A percentile compares a stretch with the other conserved stretches of the same genome.
phyloP scores from a whole-genome alignment of 2,329 filamentous ascomycete species.

The Atkinsonella hypoxylon region DNA sequence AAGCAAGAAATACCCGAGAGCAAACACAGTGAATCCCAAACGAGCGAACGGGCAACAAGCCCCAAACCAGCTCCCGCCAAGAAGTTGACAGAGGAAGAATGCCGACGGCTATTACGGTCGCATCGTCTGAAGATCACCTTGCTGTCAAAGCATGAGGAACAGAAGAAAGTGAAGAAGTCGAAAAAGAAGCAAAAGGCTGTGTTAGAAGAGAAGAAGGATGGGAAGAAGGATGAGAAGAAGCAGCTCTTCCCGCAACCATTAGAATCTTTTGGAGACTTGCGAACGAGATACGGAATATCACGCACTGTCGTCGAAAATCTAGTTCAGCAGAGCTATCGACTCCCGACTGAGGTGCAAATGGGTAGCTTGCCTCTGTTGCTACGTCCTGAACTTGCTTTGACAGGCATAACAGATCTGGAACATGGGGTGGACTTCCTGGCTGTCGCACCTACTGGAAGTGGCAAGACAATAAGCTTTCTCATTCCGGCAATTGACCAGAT shows the following conservation, averaged over 20 bases:
- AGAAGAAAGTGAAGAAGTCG: constrained; percentile 37
- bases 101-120: constrained; percentile 60
- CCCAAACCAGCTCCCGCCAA: constrained; percentile 16
- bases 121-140: constrained; percentile 80
- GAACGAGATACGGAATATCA: constrained; percentile 60
- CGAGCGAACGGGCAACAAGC: constrained; percentile 16
- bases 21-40: constrained; percentile 12
- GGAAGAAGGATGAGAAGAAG: constrained; percentile 44
- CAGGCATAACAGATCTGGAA: constrained; percentile 22
- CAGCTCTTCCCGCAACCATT: constrained; percentile 71
- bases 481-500: constrained; percentile 76
- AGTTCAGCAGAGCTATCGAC: constrained; percentile 66
- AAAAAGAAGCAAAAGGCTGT: constrained; percentile 40
- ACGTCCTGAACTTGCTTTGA: constrained; percentile 37
- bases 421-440: constrained; percentile 62
- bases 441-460: constrained; percentile 88
- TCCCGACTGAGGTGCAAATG: constrained; percentile 91
- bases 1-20: constrained; percentile 26
- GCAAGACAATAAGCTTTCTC: constrained; percentile 89
- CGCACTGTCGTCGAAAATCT: constrained; percentile 66
- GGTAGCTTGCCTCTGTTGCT: constrained; percentile 72
- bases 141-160: constrained; percentile 40
- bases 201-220: constrained; percentile 33
- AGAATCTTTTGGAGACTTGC: constrained; percentile 62
- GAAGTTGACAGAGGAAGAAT: constrained; percentile 53